phyloP scores from a whole-genome alignment of 176 grass and related monocot species.

The Leersia perrieri region DNA sequence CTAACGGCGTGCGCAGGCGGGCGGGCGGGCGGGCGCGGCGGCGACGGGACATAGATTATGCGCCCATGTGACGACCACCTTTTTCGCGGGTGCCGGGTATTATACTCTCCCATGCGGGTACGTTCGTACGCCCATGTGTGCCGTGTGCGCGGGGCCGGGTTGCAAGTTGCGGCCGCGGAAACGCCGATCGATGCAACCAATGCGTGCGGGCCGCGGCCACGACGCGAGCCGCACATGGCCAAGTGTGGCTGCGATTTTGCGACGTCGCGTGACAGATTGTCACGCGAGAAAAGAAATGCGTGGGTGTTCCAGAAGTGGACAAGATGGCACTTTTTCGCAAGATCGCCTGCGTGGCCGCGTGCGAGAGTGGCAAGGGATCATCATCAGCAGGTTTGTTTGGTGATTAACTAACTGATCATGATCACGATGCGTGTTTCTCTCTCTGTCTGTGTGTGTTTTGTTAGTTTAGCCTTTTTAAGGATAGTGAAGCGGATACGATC shows the following conservation, averaged over 20 bases:
- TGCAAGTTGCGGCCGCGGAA: background rate
- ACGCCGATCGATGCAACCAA: background rate
- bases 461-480: no score
- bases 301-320: background rate
- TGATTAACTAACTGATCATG: no score
- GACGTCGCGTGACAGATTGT: background rate
- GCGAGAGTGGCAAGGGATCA: no score
- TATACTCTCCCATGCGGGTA: background rate
- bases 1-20: no score
- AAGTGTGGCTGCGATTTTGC: no score
- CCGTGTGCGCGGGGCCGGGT: background rate
- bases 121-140: background rate
- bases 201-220: background rate
- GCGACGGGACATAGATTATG: slow-evolving; percentile 19
- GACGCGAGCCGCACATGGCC: background rate
- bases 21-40: background rate
- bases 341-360: no score
- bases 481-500: slow-evolving; percentile 12
- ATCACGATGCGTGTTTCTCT: no score
- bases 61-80: background rate
- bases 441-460: no score
- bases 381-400: no score
- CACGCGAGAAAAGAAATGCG: background rate
- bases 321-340: slow-evolving; percentile 32
- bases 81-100: background rate